Evolutionary conservation across 2,329 filamentous ascomycete genomes (phyloP).

Genomic region (Orbilia brochopaga): DNA sequence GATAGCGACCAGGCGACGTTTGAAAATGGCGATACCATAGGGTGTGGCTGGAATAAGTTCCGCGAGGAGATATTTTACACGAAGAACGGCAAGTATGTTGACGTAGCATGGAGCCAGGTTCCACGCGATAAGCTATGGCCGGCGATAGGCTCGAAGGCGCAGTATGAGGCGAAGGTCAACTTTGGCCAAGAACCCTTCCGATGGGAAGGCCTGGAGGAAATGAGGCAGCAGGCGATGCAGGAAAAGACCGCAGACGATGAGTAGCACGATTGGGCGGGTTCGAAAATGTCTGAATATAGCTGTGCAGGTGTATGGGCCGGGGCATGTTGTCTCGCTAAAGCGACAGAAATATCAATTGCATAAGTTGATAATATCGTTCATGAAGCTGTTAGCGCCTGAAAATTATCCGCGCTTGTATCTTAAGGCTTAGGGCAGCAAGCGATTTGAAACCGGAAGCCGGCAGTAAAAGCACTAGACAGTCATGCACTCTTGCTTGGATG

Average conservation of each 20-base stretch:
- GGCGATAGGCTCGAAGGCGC: constrained; percentile 25
- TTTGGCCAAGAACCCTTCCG: constrained; percentile 30
- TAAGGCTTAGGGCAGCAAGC: no score
- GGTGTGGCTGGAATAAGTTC: constrained; percentile 28
- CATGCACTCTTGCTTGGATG: no score
- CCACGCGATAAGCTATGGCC: constrained; percentile 32
- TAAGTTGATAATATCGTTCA: no score
- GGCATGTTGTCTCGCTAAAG: no score
- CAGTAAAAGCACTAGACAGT: no score
- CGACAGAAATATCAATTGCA: no score
- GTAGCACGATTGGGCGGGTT: not conserved
- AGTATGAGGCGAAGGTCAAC: constrained; percentile 25
- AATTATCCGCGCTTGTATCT: no score
- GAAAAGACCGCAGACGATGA: not conserved
- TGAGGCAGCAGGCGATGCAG: constrained; percentile 7
- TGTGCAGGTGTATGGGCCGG: no score
- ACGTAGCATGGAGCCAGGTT: constrained; percentile 16
- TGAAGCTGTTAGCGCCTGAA: no score
- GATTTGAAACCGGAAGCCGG: no score
- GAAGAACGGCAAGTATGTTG: constrained; percentile 28
- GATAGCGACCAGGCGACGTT: not conserved
- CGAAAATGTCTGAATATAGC: not conserved
- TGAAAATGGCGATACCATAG: constrained; percentile 27
- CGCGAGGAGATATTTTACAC: constrained; percentile 26
- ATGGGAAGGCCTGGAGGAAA: constrained; percentile 28